Evolutionary conservation across 2,329 filamentous ascomycete species (phyloP).

Genomic region (Akanthomyces muscarius): DNA sequence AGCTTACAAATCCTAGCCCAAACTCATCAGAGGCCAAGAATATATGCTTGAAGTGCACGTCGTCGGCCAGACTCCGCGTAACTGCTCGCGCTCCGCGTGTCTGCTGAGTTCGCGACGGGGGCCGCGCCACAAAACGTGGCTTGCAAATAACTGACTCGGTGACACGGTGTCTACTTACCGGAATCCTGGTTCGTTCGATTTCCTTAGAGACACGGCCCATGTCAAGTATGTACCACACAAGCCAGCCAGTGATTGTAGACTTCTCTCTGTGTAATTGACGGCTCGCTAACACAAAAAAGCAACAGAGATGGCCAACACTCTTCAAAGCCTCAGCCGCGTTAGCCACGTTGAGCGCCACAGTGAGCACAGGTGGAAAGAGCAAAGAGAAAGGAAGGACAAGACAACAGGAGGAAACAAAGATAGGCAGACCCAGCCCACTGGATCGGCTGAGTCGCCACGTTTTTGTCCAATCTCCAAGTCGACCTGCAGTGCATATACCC

Average conservation of each 20-base stretch:
- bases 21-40: background rate
- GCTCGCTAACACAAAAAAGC: background rate
- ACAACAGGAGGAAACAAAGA: background rate
- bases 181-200: background rate
- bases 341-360: background rate
- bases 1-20: background rate
- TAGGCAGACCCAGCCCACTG: background rate
- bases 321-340: background rate
- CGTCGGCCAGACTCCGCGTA: background rate
- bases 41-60: background rate
- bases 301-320: background rate
- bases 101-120: background rate
- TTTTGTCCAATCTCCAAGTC: constrained; percentile 13
- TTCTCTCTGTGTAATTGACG: background rate
- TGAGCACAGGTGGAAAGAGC: background rate
- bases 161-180: background rate
- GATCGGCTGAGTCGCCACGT: constrained; percentile 11
- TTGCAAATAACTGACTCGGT: constrained; percentile 11
- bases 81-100: background rate
- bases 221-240: background rate
- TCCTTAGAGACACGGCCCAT: background rate
- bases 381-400: background rate
- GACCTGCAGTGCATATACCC: background rate
- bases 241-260: background rate
- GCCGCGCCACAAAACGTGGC: constrained; percentile 13